phyloP scores from a whole-genome alignment of 2,329 filamentous ascomycete species.

The Lachnellula occidentalis region DNA sequence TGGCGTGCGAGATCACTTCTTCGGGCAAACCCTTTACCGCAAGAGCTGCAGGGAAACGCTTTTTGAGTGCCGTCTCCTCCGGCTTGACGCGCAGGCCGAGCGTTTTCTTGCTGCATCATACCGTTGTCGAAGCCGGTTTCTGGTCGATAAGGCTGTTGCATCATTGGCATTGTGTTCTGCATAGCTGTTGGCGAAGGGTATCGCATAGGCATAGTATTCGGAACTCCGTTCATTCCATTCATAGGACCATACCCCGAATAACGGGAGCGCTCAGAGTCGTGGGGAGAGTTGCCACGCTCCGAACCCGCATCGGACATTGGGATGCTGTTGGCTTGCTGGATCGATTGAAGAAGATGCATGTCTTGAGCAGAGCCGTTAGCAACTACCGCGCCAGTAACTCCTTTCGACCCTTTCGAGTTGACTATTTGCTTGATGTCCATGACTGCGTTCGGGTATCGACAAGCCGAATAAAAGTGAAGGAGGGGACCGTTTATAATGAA shows the following conservation, averaged over 20 bases:
- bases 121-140: conserved; percentile 26
- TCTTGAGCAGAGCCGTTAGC: conserved; percentile 26
- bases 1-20: conserved; percentile 92
- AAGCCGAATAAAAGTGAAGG: conserved; percentile 2
- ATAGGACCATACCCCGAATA: conserved; percentile 30
- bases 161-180: conserved; percentile 31
- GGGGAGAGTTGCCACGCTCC: conserved; percentile 31
- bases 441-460: conserved; percentile 4
- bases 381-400: conserved; percentile 25
- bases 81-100: conserved; percentile 14
- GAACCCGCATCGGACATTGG: conserved; percentile 31
- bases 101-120: conserved; percentile 28
- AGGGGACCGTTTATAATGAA: conserved; percentile 20
- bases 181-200: conserved; percentile 33
- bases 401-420: conserved; percentile 31
- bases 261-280: conserved; percentile 32
- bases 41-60: conserved; percentile 84
- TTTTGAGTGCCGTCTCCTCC: conserved; percentile 41
- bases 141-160: conserved; percentile 29
- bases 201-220: conserved; percentile 29
- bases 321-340: conserved; percentile 29
- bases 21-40: conserved; percentile 85
- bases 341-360: conserved; percentile 31
- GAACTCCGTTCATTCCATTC: conserved; percentile 28
- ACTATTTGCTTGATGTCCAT: conserved; percentile 36